Base-by-base conservation (phyloP, 2,329 filamentous ascomycete species). In the Drechslera avenae region DNA sequence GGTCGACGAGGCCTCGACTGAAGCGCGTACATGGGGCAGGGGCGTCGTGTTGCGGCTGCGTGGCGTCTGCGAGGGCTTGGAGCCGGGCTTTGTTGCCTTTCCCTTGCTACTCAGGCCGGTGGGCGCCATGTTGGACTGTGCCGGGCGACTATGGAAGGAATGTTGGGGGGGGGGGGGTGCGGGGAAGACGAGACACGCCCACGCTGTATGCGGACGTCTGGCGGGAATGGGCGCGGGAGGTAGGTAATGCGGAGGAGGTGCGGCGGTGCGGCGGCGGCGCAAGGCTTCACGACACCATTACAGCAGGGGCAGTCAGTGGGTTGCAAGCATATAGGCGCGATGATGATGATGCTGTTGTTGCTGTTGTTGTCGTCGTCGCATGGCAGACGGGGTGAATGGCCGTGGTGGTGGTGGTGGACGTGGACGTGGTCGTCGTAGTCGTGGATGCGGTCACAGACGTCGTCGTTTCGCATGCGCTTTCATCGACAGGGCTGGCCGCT, bases 41-140 rank as follows among this genome's bases (percentile, higher is more conserved):
- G 89, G 90, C 13, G 89, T 93, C 30, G 88, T 90, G 73, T 91
- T 92, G 67, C 89, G 86, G 69, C 88, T 91, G 55, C 84, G 81
- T 13, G 68, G 66, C 13, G 63, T 50, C 39, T 59, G 66, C 9
- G 62, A 57, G 17, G 63, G 59, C 56, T 69, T 72, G 8, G 63
- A 64, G 37, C 60, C 59, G 1, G 63, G 65, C 57, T 79, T 83
- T 50, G 44, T 39, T 16, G 78, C 79, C 75, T 90, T 90, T 77
- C 64, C 72, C 55, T 75, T 76, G 62, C 67, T 69, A 57, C 70
- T 69, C 46, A 71, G 64, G 46, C 50, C 43, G 21, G 62, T 48
- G 35, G 68, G 65, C n/a, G 72, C 66, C 69, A 74, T 74, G 52
- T 33, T 43, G 55, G 41, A 39, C 33, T 28, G 52, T 14, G 47